Evolutionary conservation across 2,329 filamentous ascomycete genomes (phyloP), one percentile per base, ranked within the genome.

Genomic region (Sporothrix globosa): DNA sequence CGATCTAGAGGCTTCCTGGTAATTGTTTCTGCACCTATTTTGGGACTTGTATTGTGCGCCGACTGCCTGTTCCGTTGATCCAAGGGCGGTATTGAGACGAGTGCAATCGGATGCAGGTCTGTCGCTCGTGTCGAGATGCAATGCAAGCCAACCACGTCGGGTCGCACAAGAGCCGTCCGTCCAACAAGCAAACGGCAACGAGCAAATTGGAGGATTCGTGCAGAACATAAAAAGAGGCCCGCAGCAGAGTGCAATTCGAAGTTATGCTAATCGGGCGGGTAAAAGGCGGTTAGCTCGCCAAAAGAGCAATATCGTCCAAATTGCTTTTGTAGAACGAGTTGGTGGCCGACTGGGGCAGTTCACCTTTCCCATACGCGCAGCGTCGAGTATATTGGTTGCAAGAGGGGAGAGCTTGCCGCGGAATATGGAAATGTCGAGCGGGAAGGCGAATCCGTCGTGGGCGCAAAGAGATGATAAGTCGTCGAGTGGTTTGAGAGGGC

Each of bases 81-180:
- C n/a, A 58, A 13, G 27, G 63, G 14, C 17, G 46, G 2, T 30
- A 44, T 66, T 46, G 27, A 48, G 24, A 67, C 13, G 61, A n/a
- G 3, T 41, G 30, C 48, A 53, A 41, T 67, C 48, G 27, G n/a
- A 53, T 67, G 63, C 65, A 21, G 48, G 41, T 39, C 27, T 56
- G 50, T 56, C 52, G 66, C 56, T 56, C 52, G 52, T 54, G 50
- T 67, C 50, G 50, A n/a, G 30, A 44, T 34, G 65, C 50, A 53
- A 67, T 68, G 66, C 39, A 56, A 19, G 66, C n/a, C 52, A 67
- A 34, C 65, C 48, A 50, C 48, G 27, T 54, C 65, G 30, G 52
- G 50, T 68, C 34, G 52, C 52, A 58, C 66, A 24, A 63, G 58
- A 52, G 24, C n/a, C 48, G 34, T 54, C 52, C n/a, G 52, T 58